Conservation (phyloP, 306 rosid genomes). For the Psophocarpus tetragonolobus region DNA sequence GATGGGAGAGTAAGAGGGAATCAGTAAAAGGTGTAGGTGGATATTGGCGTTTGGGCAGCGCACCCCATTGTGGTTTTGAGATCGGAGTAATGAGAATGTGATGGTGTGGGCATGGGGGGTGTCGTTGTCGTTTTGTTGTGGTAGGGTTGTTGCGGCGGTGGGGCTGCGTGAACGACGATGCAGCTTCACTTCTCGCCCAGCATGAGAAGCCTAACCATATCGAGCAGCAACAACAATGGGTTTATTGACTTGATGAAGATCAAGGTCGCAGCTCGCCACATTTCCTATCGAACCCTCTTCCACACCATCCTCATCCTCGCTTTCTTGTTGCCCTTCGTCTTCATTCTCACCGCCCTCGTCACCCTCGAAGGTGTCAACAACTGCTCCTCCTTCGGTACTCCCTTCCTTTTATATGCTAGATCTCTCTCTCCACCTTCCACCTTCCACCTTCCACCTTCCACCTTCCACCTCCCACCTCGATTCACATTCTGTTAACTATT, state of each 20-base stretch:
- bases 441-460: too few relatives aligned
- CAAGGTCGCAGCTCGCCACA: constrained; percentile 99
- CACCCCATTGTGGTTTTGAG: constrained; percentile 2
- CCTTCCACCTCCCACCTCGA: too few relatives aligned
- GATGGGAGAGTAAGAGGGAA: too few relatives aligned
- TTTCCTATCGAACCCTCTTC: constrained; percentile 97
- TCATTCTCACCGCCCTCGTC: constrained; percentile 98
- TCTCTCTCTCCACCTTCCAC: too few relatives aligned
- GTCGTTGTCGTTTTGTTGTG: constrained; percentile 34
- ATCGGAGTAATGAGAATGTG: constrained; percentile 54
- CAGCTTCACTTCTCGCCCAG: constrained; percentile 99
- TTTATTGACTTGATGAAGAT: constrained; percentile 99
- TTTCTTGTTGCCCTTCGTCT: constrained; percentile 91
- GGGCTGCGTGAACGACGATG: constrained; percentile 98
- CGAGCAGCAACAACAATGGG: constrained; percentile 99
- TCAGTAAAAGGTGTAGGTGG: too few relatives aligned
- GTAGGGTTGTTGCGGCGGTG: constrained; percentile 49
- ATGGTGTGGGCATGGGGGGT: constrained; percentile 63
- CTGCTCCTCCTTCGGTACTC: constrained; percentile 91
- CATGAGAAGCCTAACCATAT: constrained; percentile 99
- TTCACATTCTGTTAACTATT: too few relatives aligned
- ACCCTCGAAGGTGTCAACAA: constrained; percentile 99
- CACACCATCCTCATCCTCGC: constrained; percentile 98
- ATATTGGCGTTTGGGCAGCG: too few relatives aligned
- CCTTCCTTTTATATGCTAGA: too few relatives aligned